Evolutionary conservation across 1,284 basidiomycete genomes (phyloP).

Genomic region (Paramarasmius palmivorus): DNA sequence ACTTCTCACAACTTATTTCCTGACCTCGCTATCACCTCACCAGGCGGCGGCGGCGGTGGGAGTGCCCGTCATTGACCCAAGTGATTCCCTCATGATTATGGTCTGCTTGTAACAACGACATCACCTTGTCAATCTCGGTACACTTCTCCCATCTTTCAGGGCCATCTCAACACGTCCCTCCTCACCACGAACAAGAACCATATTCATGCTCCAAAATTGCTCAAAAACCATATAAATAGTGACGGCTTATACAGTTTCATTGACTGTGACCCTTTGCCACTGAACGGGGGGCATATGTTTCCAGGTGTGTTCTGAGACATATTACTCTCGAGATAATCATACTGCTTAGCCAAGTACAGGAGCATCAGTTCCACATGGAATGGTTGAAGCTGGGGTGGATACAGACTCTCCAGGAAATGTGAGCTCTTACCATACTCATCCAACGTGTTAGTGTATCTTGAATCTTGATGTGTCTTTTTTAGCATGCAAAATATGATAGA

Average conservation of each 20-base stretch:
- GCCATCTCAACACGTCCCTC: not conserved
- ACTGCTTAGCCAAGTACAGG: conserved; percentile 32
- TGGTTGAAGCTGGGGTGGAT: conserved; percentile 67
- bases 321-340: not conserved
- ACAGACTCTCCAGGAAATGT: conserved; percentile 64
- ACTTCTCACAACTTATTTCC: no score
- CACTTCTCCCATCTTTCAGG: no score
- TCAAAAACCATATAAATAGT: not conserved
- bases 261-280: conserved; percentile 33
- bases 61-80: no score
- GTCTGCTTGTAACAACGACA: no score
- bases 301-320: conserved; percentile 42
- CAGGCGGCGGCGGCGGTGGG: no score
- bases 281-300: conserved; percentile 61
- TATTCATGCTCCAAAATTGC: no score
- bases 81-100: no score
- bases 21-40: no score
- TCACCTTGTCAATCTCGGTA: no score
- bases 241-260: not conserved
- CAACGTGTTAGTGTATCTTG: not conserved
- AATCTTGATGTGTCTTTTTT: not conserved
- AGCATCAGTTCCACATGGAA: conserved; percentile 65
- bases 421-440: conserved; percentile 16
- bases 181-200: not conserved
- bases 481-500: conserved; percentile 66